Percentiles rank a stretch among this genome's conserved stretches.
These are phyloP conservation scores for Lasiodiplodia gonubiensis DNA, from an alignment of 2,329 filamentous ascomycete species.

Conservation along the genomic window DNA sequence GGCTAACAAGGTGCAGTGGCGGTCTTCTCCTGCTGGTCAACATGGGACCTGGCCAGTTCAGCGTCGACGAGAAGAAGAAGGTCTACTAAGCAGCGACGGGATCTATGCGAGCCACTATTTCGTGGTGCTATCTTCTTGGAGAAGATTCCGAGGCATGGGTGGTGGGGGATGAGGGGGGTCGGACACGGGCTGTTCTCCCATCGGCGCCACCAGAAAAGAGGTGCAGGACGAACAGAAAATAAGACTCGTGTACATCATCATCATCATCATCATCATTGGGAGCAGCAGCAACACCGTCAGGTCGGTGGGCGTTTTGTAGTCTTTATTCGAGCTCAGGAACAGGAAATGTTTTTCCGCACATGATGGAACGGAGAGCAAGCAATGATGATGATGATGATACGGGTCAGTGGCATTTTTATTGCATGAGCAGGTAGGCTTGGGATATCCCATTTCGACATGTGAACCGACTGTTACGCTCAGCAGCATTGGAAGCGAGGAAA, in stretches of 20 bases:
- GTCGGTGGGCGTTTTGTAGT: slow-evolving; percentile 22
- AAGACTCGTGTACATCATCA: slow-evolving; percentile 21
- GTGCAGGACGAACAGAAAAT: background rate
- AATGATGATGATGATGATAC: background rate
- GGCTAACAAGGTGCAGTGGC: slow-evolving; percentile 58
- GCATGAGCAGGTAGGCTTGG: background rate
- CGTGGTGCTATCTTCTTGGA: slow-evolving; percentile 3
- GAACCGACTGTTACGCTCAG: no score
- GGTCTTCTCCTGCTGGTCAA: slow-evolving; percentile 96
- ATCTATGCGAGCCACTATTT: background rate
- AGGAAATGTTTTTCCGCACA: slow-evolving; percentile 1
- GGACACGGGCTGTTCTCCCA: background rate
- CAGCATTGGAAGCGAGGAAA: no score
- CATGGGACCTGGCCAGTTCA: slow-evolving; percentile 97
- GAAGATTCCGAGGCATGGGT: slow-evolving; percentile 14
- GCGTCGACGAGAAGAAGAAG: slow-evolving; percentile 99
- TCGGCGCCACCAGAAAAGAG: background rate
- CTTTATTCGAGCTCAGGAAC: background rate
- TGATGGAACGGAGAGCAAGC: background rate
- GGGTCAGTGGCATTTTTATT: background rate
- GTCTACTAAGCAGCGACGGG: slow-evolving; percentile 71
- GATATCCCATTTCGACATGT: no score
- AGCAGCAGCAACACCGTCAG: slow-evolving; percentile 11
- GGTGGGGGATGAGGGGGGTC: background rate
- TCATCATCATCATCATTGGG: slow-evolving; percentile 15